Evolutionary conservation across 306 rosid species (phyloP).

Genomic region (Senna tora): DNA sequence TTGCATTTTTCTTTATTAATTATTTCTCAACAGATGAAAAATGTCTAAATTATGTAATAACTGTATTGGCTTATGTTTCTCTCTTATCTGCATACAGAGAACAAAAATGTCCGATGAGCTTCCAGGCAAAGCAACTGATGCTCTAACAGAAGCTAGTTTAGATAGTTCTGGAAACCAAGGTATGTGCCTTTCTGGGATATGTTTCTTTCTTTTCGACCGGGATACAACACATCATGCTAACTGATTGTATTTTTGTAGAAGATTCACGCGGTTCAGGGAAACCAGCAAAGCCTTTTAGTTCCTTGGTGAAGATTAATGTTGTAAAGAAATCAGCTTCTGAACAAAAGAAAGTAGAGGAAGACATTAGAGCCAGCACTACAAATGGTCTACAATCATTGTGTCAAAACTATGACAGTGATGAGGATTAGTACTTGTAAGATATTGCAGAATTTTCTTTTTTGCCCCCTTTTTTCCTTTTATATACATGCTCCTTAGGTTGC

Average conservation of each 20-base stretch:
- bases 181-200: conserved; percentile 32
- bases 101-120: conserved; percentile 48
- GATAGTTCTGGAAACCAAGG: conserved; percentile 52
- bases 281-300: conserved; percentile 42
- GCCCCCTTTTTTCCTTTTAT: not conserved
- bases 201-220: not conserved
- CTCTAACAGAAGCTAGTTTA: conserved; percentile 49
- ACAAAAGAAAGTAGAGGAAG: conserved; percentile 40
- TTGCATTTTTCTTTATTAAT: not conserved
- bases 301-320: conserved; percentile 55
- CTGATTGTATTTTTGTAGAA: conserved; percentile 48
- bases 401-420: conserved; percentile 61
- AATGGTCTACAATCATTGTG: conserved; percentile 53
- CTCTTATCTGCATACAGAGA: conserved; percentile 49
- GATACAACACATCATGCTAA: not conserved
- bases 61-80: conserved; percentile 27
- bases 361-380: conserved; percentile 20
- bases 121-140: conserved; percentile 51
- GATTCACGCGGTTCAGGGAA: conserved; percentile 36
- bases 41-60: conserved; percentile 8
- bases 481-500: not conserved
- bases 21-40: not conserved
- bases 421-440: conserved; percentile 43
- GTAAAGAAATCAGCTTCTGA: conserved; percentile 56
- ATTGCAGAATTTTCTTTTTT: not conserved